Evolutionary conservation across 805 yeast species (phyloP).

Genomic region (Monosporozyma solicola): DNA sequence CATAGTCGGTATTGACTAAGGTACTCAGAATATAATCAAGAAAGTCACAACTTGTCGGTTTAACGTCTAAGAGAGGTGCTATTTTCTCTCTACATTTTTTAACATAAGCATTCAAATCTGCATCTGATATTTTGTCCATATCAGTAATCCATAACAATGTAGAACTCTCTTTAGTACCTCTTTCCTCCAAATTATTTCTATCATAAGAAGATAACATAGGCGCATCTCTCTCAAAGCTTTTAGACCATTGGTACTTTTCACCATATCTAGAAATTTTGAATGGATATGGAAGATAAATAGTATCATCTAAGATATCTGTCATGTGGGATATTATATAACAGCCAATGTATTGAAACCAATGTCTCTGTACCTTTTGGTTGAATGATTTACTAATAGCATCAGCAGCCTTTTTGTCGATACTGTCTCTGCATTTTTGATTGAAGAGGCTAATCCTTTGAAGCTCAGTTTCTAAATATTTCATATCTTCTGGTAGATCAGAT

Average conservation of each 20-base stretch:
- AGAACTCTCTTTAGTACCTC: constrained; percentile 67
- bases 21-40: constrained; percentile 60
- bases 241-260: constrained; percentile 24
- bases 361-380: neutral
- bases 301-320: constrained; percentile 14
- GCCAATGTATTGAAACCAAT: constrained; percentile 28
- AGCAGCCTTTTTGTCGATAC: constrained; percentile 11
- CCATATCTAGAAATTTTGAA: constrained; percentile 21
- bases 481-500: constrained; percentile 28
- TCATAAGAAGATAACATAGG: neutral
- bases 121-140: constrained; percentile 15
- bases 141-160: constrained; percentile 58
- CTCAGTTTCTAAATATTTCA: neutral
- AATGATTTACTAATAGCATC: constrained; percentile 9
- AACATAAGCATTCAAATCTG: constrained; percentile 45
- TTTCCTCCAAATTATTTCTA: constrained; percentile 32
- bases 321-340: constrained; percentile 14
- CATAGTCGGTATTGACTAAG: constrained; percentile 44
- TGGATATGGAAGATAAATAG: constrained; percentile 20
- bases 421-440: constrained; percentile 5
- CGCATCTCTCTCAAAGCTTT: constrained; percentile 9
- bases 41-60: constrained; percentile 69
- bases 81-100: constrained; percentile 40
- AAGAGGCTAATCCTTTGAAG: neutral
- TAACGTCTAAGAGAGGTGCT: constrained; percentile 47